These are phyloP conservation scores for Solanum okadae DNA, from an alignment of 257 asterid species.

Conservation along the genomic window DNA sequence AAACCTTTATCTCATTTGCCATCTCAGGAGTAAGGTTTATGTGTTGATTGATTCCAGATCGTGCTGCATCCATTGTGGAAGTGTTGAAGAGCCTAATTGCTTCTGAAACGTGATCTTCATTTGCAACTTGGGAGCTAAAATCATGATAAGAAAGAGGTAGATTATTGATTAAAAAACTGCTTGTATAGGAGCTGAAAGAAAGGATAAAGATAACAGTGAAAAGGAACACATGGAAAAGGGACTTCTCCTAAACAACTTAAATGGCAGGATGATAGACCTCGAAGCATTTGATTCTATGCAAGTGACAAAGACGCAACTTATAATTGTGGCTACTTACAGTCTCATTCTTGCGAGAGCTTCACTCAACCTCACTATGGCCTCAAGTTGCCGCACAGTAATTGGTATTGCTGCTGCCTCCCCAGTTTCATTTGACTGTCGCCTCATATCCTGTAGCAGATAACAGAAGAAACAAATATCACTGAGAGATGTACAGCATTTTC, in stretches of 20 bases:
- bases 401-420: slow-evolving; percentile 89
- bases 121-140: slow-evolving; percentile 65
- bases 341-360: slow-evolving; percentile 94
- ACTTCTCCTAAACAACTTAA: not conserved
- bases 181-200: not conserved
- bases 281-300: not conserved
- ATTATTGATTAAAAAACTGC: not conserved
- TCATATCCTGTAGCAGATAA: slow-evolving; percentile 60
- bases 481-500: not conserved
- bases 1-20: slow-evolving; percentile 85
- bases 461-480: not conserved
- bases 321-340: slow-evolving; percentile 46
- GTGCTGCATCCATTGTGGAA: slow-evolving; percentile 95
- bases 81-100: slow-evolving; percentile 81
- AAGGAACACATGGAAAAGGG: not conserved
- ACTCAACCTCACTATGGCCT: slow-evolving; percentile 91
- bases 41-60: slow-evolving; percentile 78
- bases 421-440: slow-evolving; percentile 84
- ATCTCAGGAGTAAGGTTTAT: slow-evolving; percentile 79
- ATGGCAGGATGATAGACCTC: not conserved
- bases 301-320: not conserved
- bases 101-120: slow-evolving; percentile 77
- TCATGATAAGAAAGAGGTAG: not conserved
- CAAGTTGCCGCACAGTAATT: slow-evolving; percentile 97
- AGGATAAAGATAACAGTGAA: not conserved